A percentile compares a stretch with the other conserved stretches of the same genome.
Conservation (phyloP, 345 rosid genomes). For the Erysimum cheiranthoides region DNA sequence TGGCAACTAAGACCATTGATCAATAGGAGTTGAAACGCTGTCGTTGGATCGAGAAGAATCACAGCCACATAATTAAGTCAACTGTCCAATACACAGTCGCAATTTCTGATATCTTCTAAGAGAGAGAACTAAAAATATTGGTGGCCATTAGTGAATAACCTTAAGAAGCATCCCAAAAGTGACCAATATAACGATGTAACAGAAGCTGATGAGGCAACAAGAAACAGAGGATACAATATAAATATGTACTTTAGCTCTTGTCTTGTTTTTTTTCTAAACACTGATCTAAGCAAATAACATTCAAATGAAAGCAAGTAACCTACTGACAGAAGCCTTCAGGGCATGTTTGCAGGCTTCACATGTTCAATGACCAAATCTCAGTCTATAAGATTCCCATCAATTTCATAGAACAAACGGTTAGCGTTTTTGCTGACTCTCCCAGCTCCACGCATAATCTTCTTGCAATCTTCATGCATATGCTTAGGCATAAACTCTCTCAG, state of each 20-base stretch:
- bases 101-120: background rate
- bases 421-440: conserved; percentile 54
- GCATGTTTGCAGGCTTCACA: background rate
- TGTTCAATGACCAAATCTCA: background rate
- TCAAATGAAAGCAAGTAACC: background rate
- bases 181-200: background rate
- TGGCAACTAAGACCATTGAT: conserved; percentile 21
- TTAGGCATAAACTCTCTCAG: conserved; percentile 55
- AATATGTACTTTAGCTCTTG: background rate
- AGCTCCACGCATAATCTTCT: conserved; percentile 55
- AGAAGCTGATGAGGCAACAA: background rate
- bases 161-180: background rate
- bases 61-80: conserved; percentile 25
- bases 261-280: background rate
- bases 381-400: conserved; percentile 47
- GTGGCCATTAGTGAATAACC: background rate
- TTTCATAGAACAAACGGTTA: conserved; percentile 52
- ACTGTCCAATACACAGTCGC: background rate
- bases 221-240: background rate
- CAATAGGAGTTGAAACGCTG: background rate
- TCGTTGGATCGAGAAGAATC: background rate
- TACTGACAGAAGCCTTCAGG: background rate
- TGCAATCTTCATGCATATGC: conserved; percentile 57
- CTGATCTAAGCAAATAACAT: background rate
- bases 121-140: background rate